Evolutionary conservation across 2,329 filamentous ascomycete genomes (phyloP).

Genomic region (Stylonectria norvegica): DNA sequence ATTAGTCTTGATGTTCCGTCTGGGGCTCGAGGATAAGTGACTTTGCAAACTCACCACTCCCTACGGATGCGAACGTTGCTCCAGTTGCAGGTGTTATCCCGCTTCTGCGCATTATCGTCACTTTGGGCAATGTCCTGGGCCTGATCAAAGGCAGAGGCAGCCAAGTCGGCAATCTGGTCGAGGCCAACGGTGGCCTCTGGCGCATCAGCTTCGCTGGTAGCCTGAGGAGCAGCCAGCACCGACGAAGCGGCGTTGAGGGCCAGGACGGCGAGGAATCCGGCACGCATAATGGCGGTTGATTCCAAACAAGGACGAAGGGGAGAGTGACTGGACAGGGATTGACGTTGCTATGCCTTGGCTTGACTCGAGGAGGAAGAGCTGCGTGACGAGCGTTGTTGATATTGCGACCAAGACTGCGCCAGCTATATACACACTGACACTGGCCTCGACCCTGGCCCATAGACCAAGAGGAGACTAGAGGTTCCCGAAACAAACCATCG

Average conservation of each 20-base stretch:
- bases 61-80: conserved; percentile 29
- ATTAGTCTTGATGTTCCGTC: not conserved
- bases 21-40: not conserved
- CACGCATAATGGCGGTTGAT: conserved; percentile 20
- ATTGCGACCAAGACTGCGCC: not conserved
- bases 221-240: conserved; percentile 18
- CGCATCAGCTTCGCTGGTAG: conserved; percentile 9
- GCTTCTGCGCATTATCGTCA: conserved; percentile 16
- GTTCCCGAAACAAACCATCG: not conserved
- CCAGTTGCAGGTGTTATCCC: conserved; percentile 25
- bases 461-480: not conserved
- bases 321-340: conserved; percentile 9
- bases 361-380: conserved; percentile 8
- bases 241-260: conserved; percentile 21
- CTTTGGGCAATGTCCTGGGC: conserved; percentile 18
- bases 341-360: conserved; percentile 7
- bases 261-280: conserved; percentile 16
- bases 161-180: conserved; percentile 20
- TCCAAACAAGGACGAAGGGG: conserved; percentile 1
- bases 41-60: conserved; percentile 30
- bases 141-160: conserved; percentile 20
- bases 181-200: conserved; percentile 19
- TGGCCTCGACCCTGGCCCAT: not conserved
- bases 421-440: conserved; percentile 7
- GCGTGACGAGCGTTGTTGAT: not conserved